Conservation (phyloP, 2,329 filamentous ascomycete species). For the Fusarium pilosicola region DNA sequence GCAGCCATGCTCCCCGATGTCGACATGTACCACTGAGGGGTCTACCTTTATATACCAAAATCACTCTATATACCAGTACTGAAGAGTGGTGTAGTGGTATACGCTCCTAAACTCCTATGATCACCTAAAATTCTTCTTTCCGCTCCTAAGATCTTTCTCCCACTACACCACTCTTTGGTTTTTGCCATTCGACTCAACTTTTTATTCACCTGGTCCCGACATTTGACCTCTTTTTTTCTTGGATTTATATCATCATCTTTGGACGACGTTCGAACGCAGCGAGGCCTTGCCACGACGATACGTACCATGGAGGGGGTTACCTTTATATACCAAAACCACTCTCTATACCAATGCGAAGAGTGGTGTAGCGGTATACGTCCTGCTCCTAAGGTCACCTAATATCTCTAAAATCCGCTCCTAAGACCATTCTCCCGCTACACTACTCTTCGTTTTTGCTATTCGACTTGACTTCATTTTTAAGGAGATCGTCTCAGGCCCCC, state of each 20-base stretch:
- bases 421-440: background rate
- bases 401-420: background rate
- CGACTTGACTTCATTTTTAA: background rate
- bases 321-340: background rate
- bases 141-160: background rate
- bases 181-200: background rate
- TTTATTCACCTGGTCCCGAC: background rate
- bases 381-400: background rate
- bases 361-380: constrained; percentile 2
- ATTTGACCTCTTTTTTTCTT: background rate
- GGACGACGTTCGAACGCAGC: background rate
- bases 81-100: constrained; percentile 3
- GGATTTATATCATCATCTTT: background rate
- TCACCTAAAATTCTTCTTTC: background rate
- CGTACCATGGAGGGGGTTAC: background rate
- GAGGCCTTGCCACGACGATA: background rate
- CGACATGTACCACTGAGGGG: too few species aligned
- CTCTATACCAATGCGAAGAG: background rate
- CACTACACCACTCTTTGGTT: background rate
- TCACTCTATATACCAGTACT: background rate
- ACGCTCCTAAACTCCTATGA: background rate
- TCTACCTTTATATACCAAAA: too few species aligned
- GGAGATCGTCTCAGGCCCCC: background rate
- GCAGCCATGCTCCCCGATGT: too few species aligned
- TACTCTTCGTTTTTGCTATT: background rate